phyloP scores from a whole-genome alignment of 495 filamentous ascomycete species.

The Achaetomiella virescens region DNA sequence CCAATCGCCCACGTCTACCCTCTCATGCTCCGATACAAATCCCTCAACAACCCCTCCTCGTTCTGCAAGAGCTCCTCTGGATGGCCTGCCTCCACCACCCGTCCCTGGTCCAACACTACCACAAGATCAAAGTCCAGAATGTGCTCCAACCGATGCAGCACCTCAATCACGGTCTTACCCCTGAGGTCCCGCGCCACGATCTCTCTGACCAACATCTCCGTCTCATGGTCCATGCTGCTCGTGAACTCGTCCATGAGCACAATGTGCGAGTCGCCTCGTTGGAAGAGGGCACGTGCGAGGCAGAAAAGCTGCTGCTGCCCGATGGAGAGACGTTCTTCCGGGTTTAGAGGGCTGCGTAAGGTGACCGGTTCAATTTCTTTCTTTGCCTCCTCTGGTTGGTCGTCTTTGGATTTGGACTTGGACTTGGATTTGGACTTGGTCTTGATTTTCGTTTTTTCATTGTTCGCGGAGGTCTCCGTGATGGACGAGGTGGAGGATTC shows the following conservation, averaged over 20 bases:
- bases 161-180: constrained; percentile 1
- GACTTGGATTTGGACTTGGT: not conserved
- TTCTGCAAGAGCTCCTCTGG: constrained; percentile 8
- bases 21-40: constrained; percentile 11
- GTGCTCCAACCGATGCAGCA: constrained; percentile 5
- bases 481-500: not conserved
- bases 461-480: not conserved
- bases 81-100: constrained; percentile 5
- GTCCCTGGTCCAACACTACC: not conserved
- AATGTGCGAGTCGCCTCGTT: not conserved
- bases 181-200: not conserved
- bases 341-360: constrained; percentile 1
- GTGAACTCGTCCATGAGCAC: constrained; percentile 10
- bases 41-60: constrained; percentile 7
- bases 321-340: constrained; percentile 1
- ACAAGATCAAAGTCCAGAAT: constrained; percentile 8
- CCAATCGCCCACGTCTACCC: no score
- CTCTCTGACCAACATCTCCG: constrained; percentile 7
- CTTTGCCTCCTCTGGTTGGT: not conserved
- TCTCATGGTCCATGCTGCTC: constrained; percentile 9
- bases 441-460: constrained; percentile 2
- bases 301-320: constrained; percentile 9
- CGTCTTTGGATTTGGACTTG: not conserved
- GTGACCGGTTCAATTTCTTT: not conserved
- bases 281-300: not conserved